phyloP scores from a whole-genome alignment of 2,329 filamentous ascomycete species.

The Alternaria triticina region DNA sequence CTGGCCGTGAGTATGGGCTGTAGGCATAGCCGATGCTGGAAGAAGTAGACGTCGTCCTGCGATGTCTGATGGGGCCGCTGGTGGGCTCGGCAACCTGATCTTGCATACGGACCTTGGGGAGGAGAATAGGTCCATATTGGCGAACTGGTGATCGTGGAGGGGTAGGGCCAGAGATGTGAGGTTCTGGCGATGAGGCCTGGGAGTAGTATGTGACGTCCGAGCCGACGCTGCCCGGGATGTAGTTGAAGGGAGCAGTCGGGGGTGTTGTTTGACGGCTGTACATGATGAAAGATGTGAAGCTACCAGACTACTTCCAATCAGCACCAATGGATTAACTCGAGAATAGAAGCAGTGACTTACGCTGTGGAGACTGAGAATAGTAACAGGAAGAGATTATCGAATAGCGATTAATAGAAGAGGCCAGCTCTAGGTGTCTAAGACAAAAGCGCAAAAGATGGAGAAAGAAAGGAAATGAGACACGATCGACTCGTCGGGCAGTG shows the following conservation, averaged over 20 bases:
- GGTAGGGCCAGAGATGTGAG: conserved; percentile 71
- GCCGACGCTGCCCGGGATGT: conserved; percentile 49
- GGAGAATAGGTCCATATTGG: conserved; percentile 77
- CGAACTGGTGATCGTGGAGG: conserved; percentile 75
- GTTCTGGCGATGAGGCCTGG: conserved; percentile 70
- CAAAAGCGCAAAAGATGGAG: conserved; percentile 41
- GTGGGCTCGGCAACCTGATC: conserved; percentile 75
- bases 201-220: conserved; percentile 68
- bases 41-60: conserved; percentile 61
- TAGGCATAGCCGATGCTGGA: conserved; percentile 53
- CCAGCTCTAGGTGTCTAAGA: conserved; percentile 54
- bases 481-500: conserved; percentile 46
- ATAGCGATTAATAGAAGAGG: conserved; percentile 48
- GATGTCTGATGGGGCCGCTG: conserved; percentile 62
- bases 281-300: conserved; percentile 45
- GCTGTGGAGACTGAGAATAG: conserved; percentile 30
- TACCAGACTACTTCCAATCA: conserved; percentile 43
- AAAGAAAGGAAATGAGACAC: conserved; percentile 44
- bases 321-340: conserved; percentile 6
- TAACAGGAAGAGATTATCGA: conserved; percentile 45
- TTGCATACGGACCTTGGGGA: conserved; percentile 86
- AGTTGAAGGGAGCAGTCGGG: conserved; percentile 47
- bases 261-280: conserved; percentile 56
- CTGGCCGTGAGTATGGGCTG: conserved; percentile 57
- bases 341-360: conserved; percentile 35